Percentiles rank a stretch among this genome's conserved stretches.
phyloP scores from a whole-genome alignment of 306 rosid species.

The Carpinus fangiana region DNA sequence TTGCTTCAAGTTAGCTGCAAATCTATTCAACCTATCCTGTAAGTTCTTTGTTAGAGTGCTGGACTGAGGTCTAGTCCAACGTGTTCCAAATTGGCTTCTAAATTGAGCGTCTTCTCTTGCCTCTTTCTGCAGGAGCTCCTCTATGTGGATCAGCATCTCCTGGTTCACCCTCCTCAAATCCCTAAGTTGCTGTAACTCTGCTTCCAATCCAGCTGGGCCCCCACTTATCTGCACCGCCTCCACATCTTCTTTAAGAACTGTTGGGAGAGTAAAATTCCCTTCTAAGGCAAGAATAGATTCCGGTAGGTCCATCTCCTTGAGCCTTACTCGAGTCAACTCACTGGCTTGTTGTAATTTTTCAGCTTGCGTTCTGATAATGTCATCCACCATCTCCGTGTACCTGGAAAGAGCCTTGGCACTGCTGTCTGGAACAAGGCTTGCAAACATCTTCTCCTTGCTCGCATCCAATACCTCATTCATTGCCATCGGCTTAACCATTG shows the following conservation, averaged over 20 bases:
- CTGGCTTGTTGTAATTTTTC: slow-evolving; percentile 96
- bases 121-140: slow-evolving; percentile 93
- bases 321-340: slow-evolving; percentile 90
- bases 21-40: slow-evolving; percentile 85
- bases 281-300: slow-evolving; percentile 96
- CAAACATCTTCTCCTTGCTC: slow-evolving; percentile 94
- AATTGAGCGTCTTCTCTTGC: slow-evolving; percentile 92
- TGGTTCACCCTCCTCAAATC: slow-evolving; percentile 94
- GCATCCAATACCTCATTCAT: slow-evolving; percentile 94
- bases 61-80: slow-evolving; percentile 98
- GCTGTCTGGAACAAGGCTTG: slow-evolving; percentile 87
- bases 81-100: slow-evolving; percentile 89
- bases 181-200: slow-evolving; percentile 88
- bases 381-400: slow-evolving; percentile 97
- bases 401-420: slow-evolving; percentile 94
- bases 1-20: slow-evolving; percentile 96
- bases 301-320: slow-evolving; percentile 97
- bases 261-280: slow-evolving; percentile 79
- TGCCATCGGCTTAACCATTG: slow-evolving; percentile 87
- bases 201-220: slow-evolving; percentile 89
- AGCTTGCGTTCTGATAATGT: slow-evolving; percentile 86
- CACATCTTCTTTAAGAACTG: slow-evolving; percentile 82
- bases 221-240: slow-evolving; percentile 99
- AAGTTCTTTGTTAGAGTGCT: slow-evolving; percentile 92
- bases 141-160: slow-evolving; percentile 81